Base-by-base conservation (phyloP, 345 rosid species). In the Hypericum androsaemum region DNA sequence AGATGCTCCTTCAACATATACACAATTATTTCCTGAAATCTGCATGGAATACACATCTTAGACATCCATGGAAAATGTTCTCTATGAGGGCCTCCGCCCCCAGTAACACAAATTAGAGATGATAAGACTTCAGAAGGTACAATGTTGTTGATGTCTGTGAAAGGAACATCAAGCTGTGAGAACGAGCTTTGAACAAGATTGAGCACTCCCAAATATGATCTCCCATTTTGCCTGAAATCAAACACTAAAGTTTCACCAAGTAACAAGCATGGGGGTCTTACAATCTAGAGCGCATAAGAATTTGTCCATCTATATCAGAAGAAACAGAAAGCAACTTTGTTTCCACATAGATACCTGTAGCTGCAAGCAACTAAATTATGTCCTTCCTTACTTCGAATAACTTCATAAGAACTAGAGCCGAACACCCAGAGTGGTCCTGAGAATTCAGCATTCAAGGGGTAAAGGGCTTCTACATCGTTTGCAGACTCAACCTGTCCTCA, bases 1-100 rank as follows among this genome's bases (percentile, higher is more conserved):
- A 48, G 98, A 92, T 55, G 86, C 96, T 69, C 96, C 98, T 56
- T 84, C 95, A 37, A 88, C 68, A 57, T 72, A 87, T 45, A 92
- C 73, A 77, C 82, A 79, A 57, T 74, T 57, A 5, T 71, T 61
- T 59, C 95, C 88, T 7, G 62, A 62, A 62, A 77, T 80, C 98
- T 88, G 79, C 51, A 70, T 8, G 55, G 45, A 50, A 62, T 55
- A 16, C 45, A 48, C 41, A 28, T 8, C 9, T 59, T 58, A 56
- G 43, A 43, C 53, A 12, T 22, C 32, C 32, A 40, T 39, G 28
- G 41, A 64, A 58, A 35, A 6, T 22, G 57, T 49, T 43, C 39
- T 52, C 12, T 28, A 57, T 5, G 14, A n/a, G 7, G 69, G 14
- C 39, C 41, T 13, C 13, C 32, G 47, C 32, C 46, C 37, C 62